Evolutionary conservation across 129 eudicot species (phyloP), one percentile per base, ranked within the genome.

Genomic region (Flaveria sonorensis): DNA sequence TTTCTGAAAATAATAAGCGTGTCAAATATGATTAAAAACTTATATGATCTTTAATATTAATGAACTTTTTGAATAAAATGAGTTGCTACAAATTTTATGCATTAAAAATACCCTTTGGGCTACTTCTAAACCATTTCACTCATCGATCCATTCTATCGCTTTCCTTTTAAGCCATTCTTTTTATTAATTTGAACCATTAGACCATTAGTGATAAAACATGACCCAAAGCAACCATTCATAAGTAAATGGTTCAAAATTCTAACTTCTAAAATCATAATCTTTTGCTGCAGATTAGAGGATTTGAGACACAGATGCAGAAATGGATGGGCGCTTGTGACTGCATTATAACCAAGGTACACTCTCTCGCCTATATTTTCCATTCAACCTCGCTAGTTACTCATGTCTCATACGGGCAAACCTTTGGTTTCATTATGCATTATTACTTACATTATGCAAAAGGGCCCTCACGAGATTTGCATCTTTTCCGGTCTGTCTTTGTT

Each of bases 281-380:
- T 69, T 53, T 9, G 43, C 75, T 74, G 48, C 68, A 93, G 98
- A 48, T 93, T 73, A 87, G 92, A 87, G 97, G 98, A 39, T 93
- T 88, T 68, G 96, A 93, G 83, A 93, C 88, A 46, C 96, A 90
- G 9, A 93, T 93, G 98, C 91, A 88, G 82, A 93, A 93, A 80
- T 93, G 97, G 97, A 93, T 93, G 98, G 98, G 92, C 10, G 90
- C 97, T 74, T 93, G 98, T 56, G 98, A 93, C 80, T 93, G 98
- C 78, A 90, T 93, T 52, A 93, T 93, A 36, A 93, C 98, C 52
- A 93, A 93, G 87, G 98, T 93, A 84, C n/a, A 83, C 18, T 64
- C 10, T 65, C 71, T 28, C 36, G 43, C 59, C 43, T 32, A 15
- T 36, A 36, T 46, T 36, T 5, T 11, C 42, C 14, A n/a, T 80